Percentiles rank a stretch among this genome's conserved stretches.
Conservation (phyloP, 2,329 filamentous ascomycete genomes). For the Whalleya microplaca region DNA sequence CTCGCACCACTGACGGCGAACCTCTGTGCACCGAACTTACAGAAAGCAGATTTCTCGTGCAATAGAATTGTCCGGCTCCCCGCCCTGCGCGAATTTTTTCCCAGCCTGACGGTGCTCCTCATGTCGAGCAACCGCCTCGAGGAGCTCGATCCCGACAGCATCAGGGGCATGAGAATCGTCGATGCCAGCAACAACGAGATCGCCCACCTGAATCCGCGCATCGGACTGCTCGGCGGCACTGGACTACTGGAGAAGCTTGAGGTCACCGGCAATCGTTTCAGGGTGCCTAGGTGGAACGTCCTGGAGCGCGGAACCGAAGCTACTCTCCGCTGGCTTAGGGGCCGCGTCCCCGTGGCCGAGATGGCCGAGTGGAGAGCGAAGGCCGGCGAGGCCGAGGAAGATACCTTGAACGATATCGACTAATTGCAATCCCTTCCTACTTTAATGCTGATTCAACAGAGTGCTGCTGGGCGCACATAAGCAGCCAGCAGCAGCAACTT, state of each 20-base stretch:
- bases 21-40: constrained; percentile 74
- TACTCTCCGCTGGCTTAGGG: constrained; percentile 78
- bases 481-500: neutral
- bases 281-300: constrained; percentile 82
- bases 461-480: neutral
- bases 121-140: constrained; percentile 79
- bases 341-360: constrained; percentile 69
- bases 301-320: constrained; percentile 87
- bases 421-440: constrained; percentile 5
- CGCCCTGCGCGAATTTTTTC: constrained; percentile 67
- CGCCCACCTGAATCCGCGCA: constrained; percentile 74
- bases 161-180: constrained; percentile 74
- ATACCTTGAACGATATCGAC: constrained; percentile 28
- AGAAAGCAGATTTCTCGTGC: constrained; percentile 78
- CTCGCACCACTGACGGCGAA: constrained; percentile 67
- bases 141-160: constrained; percentile 71
- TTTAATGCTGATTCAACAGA: neutral
- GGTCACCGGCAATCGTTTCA: constrained; percentile 83
- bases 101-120: constrained; percentile 70
- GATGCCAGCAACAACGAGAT: constrained; percentile 88
- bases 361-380: constrained; percentile 59
- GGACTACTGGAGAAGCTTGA: constrained; percentile 68
- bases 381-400: constrained; percentile 43
- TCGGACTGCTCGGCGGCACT: constrained; percentile 74
- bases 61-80: constrained; percentile 81